These are phyloP conservation scores for Diplodia corticola DNA, from an alignment of 2,329 filamentous ascomycete species.

Conservation along the genomic window DNA sequence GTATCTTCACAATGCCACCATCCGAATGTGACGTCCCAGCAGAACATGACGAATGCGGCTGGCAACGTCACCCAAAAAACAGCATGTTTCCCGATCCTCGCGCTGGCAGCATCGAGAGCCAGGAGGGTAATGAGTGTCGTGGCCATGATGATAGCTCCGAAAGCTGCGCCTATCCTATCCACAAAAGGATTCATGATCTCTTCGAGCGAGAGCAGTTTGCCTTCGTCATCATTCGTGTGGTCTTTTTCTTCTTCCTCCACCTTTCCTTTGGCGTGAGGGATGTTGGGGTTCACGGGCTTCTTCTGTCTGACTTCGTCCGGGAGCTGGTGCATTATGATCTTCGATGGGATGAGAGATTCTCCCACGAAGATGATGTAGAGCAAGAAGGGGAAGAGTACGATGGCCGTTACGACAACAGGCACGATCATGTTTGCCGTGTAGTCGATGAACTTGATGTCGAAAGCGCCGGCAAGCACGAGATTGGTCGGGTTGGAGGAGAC, in stretches of 20 bases:
- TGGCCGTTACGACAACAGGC: not conserved
- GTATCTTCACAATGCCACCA: not conserved
- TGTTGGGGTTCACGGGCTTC: not conserved
- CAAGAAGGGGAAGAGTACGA: not conserved
- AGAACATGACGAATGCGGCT: not conserved
- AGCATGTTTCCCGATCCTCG: not conserved
- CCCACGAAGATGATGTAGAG: not conserved
- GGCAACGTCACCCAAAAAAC: not conserved
- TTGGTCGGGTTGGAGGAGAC: not conserved
- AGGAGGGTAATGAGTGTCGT: not conserved
- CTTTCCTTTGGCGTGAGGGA: not conserved
- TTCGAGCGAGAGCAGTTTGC: not conserved
- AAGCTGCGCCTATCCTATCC: not conserved
- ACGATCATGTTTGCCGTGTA: not conserved
- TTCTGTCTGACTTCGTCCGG: rapidly evolving
- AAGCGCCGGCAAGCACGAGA: not conserved
- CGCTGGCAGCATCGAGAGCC: not conserved
- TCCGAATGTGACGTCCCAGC: not conserved
- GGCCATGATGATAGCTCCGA: not conserved
- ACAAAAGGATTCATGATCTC: not conserved
- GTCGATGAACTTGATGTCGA: not conserved
- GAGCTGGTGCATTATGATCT: not conserved
- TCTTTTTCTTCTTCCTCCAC: not conserved
- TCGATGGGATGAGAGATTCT: not conserved
- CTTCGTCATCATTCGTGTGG: not conserved